Evolutionary conservation across 2,329 filamentous ascomycete genomes (phyloP).

Genomic region (Fusarium concolor): DNA sequence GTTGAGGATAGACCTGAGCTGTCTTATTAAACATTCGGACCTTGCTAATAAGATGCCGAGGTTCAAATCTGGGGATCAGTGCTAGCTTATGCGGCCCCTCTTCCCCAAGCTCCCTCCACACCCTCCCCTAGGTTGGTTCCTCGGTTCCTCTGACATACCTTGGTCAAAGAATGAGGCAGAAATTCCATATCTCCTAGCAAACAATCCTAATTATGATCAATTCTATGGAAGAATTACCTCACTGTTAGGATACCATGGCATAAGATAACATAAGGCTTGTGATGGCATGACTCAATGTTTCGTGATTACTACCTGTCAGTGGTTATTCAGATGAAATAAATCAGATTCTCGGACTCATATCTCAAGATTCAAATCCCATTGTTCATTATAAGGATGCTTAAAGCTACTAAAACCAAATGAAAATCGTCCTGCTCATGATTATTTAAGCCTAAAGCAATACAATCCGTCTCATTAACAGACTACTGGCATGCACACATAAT

Average conservation of each 20-base stretch:
- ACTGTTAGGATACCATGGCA: no score
- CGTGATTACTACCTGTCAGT: background rate
- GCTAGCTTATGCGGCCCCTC: constrained; percentile 26
- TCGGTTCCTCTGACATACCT: constrained; percentile 2
- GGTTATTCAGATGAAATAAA: background rate
- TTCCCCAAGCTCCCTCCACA: constrained; percentile 35
- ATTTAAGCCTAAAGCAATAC: constrained; percentile 30
- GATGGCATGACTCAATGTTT: background rate
- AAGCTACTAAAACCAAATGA: constrained; percentile 25
- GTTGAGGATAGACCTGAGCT: background rate
- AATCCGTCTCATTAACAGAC: constrained; percentile 26
- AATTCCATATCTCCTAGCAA: no score
- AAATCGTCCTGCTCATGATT: constrained; percentile 36
- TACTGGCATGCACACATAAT: constrained; percentile 40
- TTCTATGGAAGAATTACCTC: no score
- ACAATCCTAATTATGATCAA: no score
- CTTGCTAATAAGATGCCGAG: constrained; percentile 39
- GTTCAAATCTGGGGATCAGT: constrained; percentile 34
- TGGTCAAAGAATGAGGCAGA: no score
- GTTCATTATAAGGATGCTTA: constrained; percentile 38
- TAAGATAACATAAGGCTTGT: no score
- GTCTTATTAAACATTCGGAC: constrained; percentile 16
- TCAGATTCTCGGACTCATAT: background rate
- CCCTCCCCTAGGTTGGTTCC: constrained; percentile 19
- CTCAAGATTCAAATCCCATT: constrained; percentile 29